Evolutionary conservation across 768 basidiomycete genomes (phyloP).

Genomic region (Xerocomus spinulosus): DNA sequence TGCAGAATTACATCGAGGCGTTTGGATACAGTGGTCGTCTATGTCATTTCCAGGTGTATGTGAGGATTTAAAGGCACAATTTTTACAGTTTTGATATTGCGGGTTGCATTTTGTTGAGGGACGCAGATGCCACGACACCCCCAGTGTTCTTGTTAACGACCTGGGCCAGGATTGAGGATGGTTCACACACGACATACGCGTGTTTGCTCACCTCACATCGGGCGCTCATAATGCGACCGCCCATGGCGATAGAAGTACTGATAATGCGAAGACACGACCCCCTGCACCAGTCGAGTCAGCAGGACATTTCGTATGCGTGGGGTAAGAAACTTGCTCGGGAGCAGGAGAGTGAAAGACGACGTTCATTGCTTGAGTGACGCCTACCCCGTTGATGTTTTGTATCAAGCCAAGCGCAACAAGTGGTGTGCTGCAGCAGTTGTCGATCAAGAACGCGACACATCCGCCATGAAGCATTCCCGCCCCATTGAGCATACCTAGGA

Average conservation of each 20-base stretch:
- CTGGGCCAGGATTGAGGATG: slow-evolving; percentile 30
- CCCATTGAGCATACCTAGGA: slow-evolving; percentile 66
- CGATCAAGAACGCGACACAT: slow-evolving; percentile 67
- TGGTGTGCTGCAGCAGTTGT: slow-evolving; percentile 68
- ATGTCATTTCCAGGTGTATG: slow-evolving; percentile 12
- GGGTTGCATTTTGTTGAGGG: slow-evolving; percentile 74
- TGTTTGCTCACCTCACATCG: slow-evolving; percentile 56
- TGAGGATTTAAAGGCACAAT: slow-evolving; percentile 1
- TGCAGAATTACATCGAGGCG: slow-evolving; percentile 12
- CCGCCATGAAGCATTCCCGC: slow-evolving; percentile 76
- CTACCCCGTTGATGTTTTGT: slow-evolving; percentile 61
- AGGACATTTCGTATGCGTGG: background rate
- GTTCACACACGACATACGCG: background rate
- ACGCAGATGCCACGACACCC: slow-evolving; percentile 58
- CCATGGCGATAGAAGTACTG: slow-evolving; percentile 62
- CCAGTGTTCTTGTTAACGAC: slow-evolving; percentile 57
- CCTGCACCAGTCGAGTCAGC: slow-evolving; percentile 31
- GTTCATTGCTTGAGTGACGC: slow-evolving; percentile 70
- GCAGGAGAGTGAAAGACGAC: slow-evolving; percentile 68
- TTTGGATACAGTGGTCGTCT: slow-evolving; percentile 25
- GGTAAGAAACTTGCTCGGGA: slow-evolving; percentile 42
- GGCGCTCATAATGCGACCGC: slow-evolving; percentile 66
- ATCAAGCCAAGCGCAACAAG: slow-evolving; percentile 62
- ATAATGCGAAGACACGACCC: slow-evolving; percentile 56
- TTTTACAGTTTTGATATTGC: slow-evolving; percentile 41